Percentiles rank a stretch among this genome's conserved stretches.
phyloP scores from a whole-genome alignment of 441 rosid species.

The Flueggea neowawraea region DNA sequence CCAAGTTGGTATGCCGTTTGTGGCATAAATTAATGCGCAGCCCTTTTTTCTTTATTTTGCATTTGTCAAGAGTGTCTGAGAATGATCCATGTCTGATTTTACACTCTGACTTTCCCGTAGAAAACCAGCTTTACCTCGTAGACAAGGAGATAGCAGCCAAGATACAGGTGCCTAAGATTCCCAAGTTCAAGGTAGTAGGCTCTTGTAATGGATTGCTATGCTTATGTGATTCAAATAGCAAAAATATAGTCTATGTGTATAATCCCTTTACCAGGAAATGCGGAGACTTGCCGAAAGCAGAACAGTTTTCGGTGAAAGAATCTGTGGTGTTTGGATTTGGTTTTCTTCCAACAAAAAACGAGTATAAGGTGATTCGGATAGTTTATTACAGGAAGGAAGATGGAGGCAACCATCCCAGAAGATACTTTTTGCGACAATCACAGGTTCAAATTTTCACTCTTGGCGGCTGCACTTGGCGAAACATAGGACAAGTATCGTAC shows the following conservation, averaged over 20 bases:
- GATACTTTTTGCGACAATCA: too few relatives aligned
- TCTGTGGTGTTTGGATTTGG: slow-evolving; percentile 12
- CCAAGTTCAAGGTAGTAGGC: slow-evolving; percentile 16
- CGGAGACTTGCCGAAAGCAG: slow-evolving; percentile 3
- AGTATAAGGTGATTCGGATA: slow-evolving; percentile 15
- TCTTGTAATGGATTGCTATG: slow-evolving; percentile 29
- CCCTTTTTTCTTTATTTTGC: background rate
- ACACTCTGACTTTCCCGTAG: background rate
- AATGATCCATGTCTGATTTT: slow-evolving; percentile 7
- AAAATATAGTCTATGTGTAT: slow-evolving; percentile 4
- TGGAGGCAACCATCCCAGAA: too few relatives aligned
- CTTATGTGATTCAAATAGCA: slow-evolving; percentile 4
- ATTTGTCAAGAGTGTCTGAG: background rate
- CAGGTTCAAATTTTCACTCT: slow-evolving; percentile 15
- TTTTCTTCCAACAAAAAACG: slow-evolving; percentile 9
- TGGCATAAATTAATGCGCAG: slow-evolving; percentile 1
- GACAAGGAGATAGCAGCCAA: background rate
- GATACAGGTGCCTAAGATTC: slow-evolving; percentile 10
- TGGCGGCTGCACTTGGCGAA: slow-evolving; percentile 17
- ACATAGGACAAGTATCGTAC: slow-evolving; percentile 2
- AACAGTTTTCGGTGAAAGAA: background rate
- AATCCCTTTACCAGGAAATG: slow-evolving; percentile 23
- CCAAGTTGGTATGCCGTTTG: slow-evolving; percentile 7
- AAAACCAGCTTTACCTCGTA: slow-evolving; percentile 12
- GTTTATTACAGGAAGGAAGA: too few relatives aligned